These are phyloP conservation scores for Fusarium tupiense DNA, from an alignment of 2,329 filamentous ascomycete species.

Conservation along the genomic window DNA sequence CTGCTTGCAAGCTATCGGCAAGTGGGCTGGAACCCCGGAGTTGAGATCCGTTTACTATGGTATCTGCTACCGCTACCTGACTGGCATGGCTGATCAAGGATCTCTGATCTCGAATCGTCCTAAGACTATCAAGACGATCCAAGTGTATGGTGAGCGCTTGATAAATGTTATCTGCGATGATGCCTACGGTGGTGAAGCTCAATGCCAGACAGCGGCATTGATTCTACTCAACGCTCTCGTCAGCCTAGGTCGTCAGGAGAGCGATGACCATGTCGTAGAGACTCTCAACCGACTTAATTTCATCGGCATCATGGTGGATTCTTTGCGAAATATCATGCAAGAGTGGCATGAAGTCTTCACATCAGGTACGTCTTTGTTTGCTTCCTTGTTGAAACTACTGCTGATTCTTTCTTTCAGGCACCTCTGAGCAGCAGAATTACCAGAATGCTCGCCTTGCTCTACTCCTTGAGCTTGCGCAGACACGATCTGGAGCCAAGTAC, in stretches of 20 bases:
- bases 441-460: constrained; percentile 81
- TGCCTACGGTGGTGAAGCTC: constrained; percentile 83
- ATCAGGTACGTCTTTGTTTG: constrained; percentile 57
- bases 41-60: constrained; percentile 89
- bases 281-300: constrained; percentile 88
- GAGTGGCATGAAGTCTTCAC: constrained; percentile 72
- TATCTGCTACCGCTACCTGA: constrained; percentile 88
- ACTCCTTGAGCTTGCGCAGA: constrained; percentile 85
- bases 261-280: constrained; percentile 79
- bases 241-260: constrained; percentile 75
- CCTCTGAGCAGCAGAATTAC: constrained; percentile 59
- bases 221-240: constrained; percentile 84
- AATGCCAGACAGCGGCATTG: constrained; percentile 85
- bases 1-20: constrained; percentile 80
- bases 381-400: neutral
- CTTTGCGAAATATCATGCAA: constrained; percentile 78
- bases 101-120: constrained; percentile 58
- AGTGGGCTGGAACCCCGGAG: constrained; percentile 74
- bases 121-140: constrained; percentile 78
- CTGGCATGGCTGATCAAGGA: constrained; percentile 69
- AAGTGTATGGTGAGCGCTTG: constrained; percentile 76
- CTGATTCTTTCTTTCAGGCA: constrained; percentile 45
- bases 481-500: constrained; percentile 82
- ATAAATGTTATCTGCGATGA: constrained; percentile 93
- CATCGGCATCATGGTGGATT: constrained; percentile 88